Base-by-base conservation (phyloP, 2,329 filamentous ascomycete species). In the Exutisphaerella laricina region DNA sequence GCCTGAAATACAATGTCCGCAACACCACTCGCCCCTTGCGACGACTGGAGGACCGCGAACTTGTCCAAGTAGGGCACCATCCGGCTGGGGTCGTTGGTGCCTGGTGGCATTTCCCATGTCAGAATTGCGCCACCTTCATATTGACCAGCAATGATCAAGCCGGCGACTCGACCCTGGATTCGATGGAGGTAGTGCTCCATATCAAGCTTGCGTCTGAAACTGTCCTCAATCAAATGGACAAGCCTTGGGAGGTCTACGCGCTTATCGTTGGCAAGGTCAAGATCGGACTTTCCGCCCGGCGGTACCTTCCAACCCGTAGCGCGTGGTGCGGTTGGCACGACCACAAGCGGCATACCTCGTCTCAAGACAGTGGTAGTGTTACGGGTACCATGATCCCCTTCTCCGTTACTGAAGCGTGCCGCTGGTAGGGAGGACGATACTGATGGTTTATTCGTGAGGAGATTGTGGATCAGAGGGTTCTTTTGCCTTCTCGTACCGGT, bases 1-100 rank as follows among this genome's bases (percentile, higher is more conserved):
- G 88, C 84, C 50, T 94, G 95, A 69, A 97, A 98, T 5, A 98
- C 85, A 28, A 97, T 84, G 60, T 98, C 92, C 1, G 92, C 90
- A 3, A 97, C 89, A 3, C 92, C 90, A 3, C 58, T 57, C 0
- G 85, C 86, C 0, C 92, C 92, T 64, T 98, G 92, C 9, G 83
- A 85, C 47, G 80, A 83, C 54, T 85, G 90, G 12, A 95, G 73
- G 1, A 98, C 92, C 1, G 92, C 92, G 61, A 98, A 97, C 63
- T 98, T 98, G 66, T 98, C 92, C 21, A 98, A 75, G 62, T 98
- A 98, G 0, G 92, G 92, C 0, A 98, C 85, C 53, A 88, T 77
- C 7, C 85, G 77, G 1, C 74, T 74, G 25, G 68, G 60, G 36
- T 74, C 73, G 13, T 47, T 48, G 5, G 45, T 39, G 6, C 44